Evolutionary conservation across 202 grass and related monocot genomes (phyloP).

Genomic region (Zoysia matrella): DNA sequence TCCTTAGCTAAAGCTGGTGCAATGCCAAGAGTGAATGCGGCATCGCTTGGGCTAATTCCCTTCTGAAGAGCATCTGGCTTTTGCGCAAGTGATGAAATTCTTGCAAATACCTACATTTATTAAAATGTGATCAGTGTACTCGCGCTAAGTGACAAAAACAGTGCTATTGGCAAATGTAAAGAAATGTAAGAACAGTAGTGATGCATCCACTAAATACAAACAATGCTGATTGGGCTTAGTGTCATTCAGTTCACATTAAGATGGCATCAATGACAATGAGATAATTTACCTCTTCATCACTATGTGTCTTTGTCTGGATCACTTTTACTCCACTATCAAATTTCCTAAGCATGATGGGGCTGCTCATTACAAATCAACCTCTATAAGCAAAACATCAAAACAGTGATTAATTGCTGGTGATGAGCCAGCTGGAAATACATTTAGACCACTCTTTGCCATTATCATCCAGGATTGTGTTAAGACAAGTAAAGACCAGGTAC

Average conservation of each 20-base stretch:
- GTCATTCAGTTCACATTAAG: constrained; percentile 21
- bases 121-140: neutral
- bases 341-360: constrained; percentile 92
- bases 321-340: constrained; percentile 99
- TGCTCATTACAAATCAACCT: constrained; percentile 73
- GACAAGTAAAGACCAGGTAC: constrained; percentile 37
- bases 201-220: neutral
- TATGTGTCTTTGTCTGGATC: constrained; percentile 96
- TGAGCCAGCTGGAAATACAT: constrained; percentile 50
- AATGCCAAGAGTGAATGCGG: constrained; percentile 93
- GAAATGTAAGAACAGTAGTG: neutral
- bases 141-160: constrained; percentile 2
- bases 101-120: constrained; percentile 76
- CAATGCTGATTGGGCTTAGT: constrained; percentile 2
- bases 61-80: constrained; percentile 80
- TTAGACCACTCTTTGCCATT: constrained; percentile 24
- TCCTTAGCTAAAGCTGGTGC: constrained; percentile 95
- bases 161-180: constrained; percentile 8
- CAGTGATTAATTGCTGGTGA: constrained; percentile 48
- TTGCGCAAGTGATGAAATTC: constrained; percentile 79
- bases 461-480: constrained; percentile 41
- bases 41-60: constrained; percentile 92
- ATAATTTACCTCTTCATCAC: constrained; percentile 85
- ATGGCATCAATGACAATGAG: constrained; percentile 2
- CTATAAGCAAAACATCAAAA: constrained; percentile 71